Conservation (phyloP, 1,139 yeast genomes). For the Suhomyces kunorum region DNA sequence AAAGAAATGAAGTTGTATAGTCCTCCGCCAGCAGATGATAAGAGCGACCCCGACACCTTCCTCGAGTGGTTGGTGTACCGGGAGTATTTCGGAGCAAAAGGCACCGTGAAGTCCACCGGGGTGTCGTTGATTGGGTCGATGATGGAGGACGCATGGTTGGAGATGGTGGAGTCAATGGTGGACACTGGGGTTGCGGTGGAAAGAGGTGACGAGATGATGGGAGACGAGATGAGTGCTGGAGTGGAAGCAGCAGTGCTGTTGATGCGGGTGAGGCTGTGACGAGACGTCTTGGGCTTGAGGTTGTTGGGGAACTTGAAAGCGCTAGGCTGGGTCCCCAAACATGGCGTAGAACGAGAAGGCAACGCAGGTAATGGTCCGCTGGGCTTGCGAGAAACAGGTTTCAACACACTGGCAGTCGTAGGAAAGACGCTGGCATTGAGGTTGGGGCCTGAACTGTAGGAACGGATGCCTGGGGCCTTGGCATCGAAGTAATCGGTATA, state of each 20-base stretch:
- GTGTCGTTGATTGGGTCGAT: slow-evolving; percentile 45
- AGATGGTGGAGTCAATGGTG: slow-evolving; percentile 27
- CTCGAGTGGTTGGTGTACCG: slow-evolving; percentile 21
- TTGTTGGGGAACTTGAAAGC: slow-evolving; percentile 25
- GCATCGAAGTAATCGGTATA: slow-evolving; percentile 22
- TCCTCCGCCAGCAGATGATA: slow-evolving; percentile 30
- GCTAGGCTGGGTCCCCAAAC: slow-evolving; percentile 6
- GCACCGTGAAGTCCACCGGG: slow-evolving; percentile 43
- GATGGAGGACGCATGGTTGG: slow-evolving; percentile 24
- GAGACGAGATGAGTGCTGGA: slow-evolving; percentile 28
- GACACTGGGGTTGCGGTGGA: slow-evolving; percentile 37
- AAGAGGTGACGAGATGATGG: slow-evolving; percentile 39
- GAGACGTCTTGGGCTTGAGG: slow-evolving; percentile 19
- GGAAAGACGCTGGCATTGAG: slow-evolving; percentile 7
- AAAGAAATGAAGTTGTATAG: slow-evolving; percentile 24
- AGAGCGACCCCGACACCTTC: slow-evolving; percentile 24
- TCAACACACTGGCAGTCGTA: slow-evolving; percentile 17
- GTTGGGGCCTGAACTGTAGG: slow-evolving; percentile 1
- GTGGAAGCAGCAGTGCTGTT: slow-evolving; percentile 16
- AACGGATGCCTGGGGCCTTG: slow-evolving; percentile 13
- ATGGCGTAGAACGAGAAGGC: slow-evolving; percentile 10
- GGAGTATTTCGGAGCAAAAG: slow-evolving; percentile 19
- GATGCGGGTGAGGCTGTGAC: slow-evolving; percentile 22
- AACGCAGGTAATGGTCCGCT: slow-evolving; percentile 19
- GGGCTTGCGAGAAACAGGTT: slow-evolving; percentile 25